Evolutionary conservation across 805 yeast species (phyloP).

Genomic region (Nakazawaea populi): DNA sequence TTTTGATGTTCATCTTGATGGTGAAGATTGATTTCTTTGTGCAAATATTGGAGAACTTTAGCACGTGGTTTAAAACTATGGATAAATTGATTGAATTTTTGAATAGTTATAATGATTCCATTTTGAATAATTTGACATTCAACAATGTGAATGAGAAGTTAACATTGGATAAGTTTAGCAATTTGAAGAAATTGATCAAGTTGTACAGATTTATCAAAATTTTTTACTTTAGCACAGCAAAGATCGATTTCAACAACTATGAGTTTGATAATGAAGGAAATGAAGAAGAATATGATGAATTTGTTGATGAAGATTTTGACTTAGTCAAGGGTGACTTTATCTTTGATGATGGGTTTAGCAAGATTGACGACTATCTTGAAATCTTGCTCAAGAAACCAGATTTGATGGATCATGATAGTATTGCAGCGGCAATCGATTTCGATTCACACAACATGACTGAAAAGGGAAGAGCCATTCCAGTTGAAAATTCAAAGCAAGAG

Average conservation of each 20-base stretch:
- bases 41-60: slow-evolving; percentile 37
- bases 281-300: slow-evolving; percentile 39
- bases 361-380: slow-evolving; percentile 6
- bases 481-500: neutral
- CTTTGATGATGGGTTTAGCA: slow-evolving; percentile 19
- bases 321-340: slow-evolving; percentile 17
- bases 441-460: neutral
- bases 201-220: slow-evolving; percentile 29
- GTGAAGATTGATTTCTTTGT: slow-evolving; percentile 31
- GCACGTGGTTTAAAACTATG: slow-evolving; percentile 18
- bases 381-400: slow-evolving; percentile 7
- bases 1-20: slow-evolving; percentile 31
- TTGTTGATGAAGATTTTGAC: slow-evolving; percentile 23
- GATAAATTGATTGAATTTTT: slow-evolving; percentile 24
- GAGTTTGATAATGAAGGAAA: slow-evolving; percentile 20
- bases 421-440: neutral
- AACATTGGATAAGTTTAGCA: slow-evolving; percentile 14
- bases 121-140: slow-evolving; percentile 18
- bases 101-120: slow-evolving; percentile 16
- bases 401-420: neutral
- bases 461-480: too few species aligned
- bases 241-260: slow-evolving; percentile 42
- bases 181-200: slow-evolving; percentile 16
- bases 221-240: slow-evolving; percentile 42
- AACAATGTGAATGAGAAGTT: slow-evolving; percentile 17